Percentiles rank a stretch among this genome's conserved stretches.
Evolutionary conservation across 441 rosid genomes (phyloP).

Genomic region (Pelargonium fulgidum): DNA sequence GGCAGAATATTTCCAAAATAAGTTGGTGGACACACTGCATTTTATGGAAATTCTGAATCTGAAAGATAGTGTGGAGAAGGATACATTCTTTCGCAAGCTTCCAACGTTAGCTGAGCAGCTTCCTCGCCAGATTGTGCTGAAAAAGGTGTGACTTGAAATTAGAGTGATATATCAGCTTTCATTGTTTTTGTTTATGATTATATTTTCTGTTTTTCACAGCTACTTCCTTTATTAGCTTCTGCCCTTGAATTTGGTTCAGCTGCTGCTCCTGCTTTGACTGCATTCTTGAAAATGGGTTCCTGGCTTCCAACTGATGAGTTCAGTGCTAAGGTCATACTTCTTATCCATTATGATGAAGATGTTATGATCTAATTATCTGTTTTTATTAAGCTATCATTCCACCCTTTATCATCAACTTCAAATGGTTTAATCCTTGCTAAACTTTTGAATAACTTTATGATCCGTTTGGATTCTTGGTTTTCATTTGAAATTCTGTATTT

Average conservation of each 20-base stretch:
- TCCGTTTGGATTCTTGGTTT: too few relatives aligned
- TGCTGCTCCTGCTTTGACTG: constrained; percentile 88
- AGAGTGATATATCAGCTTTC: constrained; percentile 17
- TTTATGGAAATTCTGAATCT: constrained; percentile 95
- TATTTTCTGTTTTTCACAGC: constrained; percentile 47
- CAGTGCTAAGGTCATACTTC: constrained; percentile 57
- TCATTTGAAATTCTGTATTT: too few relatives aligned
- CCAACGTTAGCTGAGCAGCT: constrained; percentile 97
- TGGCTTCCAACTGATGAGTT: constrained; percentile 92
- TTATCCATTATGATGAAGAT: constrained; percentile 1
- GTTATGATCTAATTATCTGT: neutral
- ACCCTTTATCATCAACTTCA: neutral
- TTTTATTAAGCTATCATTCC: constrained; percentile 2
- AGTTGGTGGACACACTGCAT: constrained; percentile 99
- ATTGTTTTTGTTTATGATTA: constrained; percentile 27
- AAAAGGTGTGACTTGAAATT: constrained; percentile 56
- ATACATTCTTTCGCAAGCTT: constrained; percentile 93
- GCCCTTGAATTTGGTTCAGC: constrained; percentile 99
- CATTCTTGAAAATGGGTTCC: constrained; percentile 83
- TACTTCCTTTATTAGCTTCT: constrained; percentile 97
- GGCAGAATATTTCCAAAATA: constrained; percentile 96
- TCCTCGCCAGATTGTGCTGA: constrained; percentile 92
- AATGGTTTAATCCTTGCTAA: neutral
- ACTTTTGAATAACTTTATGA: neutral
- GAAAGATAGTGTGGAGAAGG: constrained; percentile 96